Evolutionary conservation across 225 moss, liverwort and hornwort genomes (phyloP).

Genomic region (Thuidium tamariscinum): DNA sequence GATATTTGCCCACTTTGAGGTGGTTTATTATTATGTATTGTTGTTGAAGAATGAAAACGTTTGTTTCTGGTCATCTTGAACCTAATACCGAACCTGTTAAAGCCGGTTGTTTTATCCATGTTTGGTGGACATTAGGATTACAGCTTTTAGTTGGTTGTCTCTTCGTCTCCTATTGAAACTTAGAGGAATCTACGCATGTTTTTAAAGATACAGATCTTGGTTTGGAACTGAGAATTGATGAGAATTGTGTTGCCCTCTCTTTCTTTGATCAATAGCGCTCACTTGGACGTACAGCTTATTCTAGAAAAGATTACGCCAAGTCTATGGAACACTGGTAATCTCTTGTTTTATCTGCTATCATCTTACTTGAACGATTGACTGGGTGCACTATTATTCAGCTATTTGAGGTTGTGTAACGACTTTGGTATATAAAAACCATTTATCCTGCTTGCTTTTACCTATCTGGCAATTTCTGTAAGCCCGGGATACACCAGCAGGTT

Average conservation of each 20-base stretch:
- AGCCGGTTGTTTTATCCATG: neutral
- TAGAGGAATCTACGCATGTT: neutral
- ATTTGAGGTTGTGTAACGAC: neutral
- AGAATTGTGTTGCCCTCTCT: neutral
- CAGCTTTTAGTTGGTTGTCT: neutral
- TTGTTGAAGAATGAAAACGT: neutral
- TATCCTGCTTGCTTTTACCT: neutral
- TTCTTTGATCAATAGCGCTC: constrained; percentile 55
- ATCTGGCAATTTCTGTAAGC: neutral
- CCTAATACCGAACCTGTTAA: neutral
- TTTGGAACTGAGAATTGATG: neutral
- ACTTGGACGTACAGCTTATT: constrained; percentile 72
- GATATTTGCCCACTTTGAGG: neutral
- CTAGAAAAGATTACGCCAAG: constrained; percentile 53
- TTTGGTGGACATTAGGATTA: neutral
- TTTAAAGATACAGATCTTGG: neutral
- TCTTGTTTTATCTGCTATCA: neutral
- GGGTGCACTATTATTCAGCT: neutral
- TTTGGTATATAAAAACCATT: neutral
- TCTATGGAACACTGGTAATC: constrained; percentile 80
- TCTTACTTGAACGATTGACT: neutral
- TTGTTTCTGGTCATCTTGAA: neutral
- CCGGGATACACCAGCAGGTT: neutral
- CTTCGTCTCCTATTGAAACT: neutral
- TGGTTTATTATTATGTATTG: neutral